Percentiles rank a stretch among this genome's conserved stretches.
Evolutionary conservation across 139 green algal species (phyloP).

Genomic region (Chlorella sp.): DNA sequence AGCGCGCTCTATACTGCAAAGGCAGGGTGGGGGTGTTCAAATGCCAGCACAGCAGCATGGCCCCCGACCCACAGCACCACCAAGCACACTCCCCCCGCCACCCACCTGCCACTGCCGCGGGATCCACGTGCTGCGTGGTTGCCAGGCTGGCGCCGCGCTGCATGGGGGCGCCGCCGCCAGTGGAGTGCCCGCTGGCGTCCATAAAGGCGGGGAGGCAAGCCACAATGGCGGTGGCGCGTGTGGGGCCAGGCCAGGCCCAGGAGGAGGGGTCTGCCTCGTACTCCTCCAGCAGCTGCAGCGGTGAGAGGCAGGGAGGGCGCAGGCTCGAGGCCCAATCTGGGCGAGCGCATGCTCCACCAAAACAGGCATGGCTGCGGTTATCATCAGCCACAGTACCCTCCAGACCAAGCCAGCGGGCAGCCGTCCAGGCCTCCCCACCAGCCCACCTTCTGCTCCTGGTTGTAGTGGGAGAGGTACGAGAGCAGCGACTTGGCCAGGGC

Average conservation of each 20-base stretch:
- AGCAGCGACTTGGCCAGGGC: conserved; percentile 81
- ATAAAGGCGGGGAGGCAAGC: conserved; percentile 93
- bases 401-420: too few species aligned
- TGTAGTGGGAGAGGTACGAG: conserved; percentile 92
- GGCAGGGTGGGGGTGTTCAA: too few species aligned
- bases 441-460: conserved; percentile 57
- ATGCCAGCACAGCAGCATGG: too few species aligned
- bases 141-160: conserved; percentile 67
- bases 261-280: conserved; percentile 44
- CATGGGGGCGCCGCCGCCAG: conserved; percentile 52
- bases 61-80: too few species aligned
- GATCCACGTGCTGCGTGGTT: conserved; percentile 82
- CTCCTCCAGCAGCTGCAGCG: conserved; percentile 58
- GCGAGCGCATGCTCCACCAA: too few species aligned
- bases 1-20: too few species aligned
- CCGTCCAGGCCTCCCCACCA: neutral
- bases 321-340: too few species aligned
- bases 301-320: too few species aligned
- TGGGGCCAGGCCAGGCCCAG: conserved; percentile 66
- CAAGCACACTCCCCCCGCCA: neutral
- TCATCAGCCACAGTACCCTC: too few species aligned
- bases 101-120: conserved; percentile 21
- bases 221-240: conserved; percentile 87
- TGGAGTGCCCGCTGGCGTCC: conserved; percentile 64
- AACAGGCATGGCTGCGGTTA: too few species aligned